Evolutionary conservation across 139 green algal genomes (phyloP).

Genomic region (Nannochloris sp.): DNA sequence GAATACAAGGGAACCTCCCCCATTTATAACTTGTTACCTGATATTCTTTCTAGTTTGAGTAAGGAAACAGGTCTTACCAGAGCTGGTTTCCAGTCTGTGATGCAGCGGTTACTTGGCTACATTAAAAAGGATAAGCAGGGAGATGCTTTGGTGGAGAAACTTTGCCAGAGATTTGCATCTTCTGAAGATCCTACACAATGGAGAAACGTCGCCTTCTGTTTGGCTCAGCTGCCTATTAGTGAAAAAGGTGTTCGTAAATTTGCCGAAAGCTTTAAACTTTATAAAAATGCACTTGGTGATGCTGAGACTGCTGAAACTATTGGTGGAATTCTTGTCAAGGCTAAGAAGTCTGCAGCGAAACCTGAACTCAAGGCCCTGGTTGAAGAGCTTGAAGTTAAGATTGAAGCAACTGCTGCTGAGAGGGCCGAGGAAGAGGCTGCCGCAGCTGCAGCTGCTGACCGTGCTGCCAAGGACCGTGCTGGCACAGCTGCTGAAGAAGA

Average conservation of each 20-base stretch:
- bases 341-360: conserved; percentile 35
- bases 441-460: neutral
- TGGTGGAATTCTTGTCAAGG: conserved; percentile 36
- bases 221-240: conserved; percentile 63
- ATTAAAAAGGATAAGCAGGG: conserved; percentile 80
- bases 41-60: conserved; percentile 75
- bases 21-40: conserved; percentile 91
- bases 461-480: neutral
- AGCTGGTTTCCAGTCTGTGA: conserved; percentile 57
- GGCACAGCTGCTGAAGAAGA: neutral
- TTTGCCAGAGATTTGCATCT: conserved; percentile 56
- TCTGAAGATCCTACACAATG: conserved; percentile 39
- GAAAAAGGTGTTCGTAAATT: conserved; percentile 77
- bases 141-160: conserved; percentile 68
- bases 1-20: conserved; percentile 60
- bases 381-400: conserved; percentile 29
- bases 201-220: conserved; percentile 80
- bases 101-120: conserved; percentile 46
- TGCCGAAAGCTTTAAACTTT: conserved; percentile 62
- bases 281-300: conserved; percentile 68
- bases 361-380: conserved; percentile 31
- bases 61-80: conserved; percentile 33
- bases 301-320: conserved; percentile 44
- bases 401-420: conserved; percentile 14
- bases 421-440: conserved; percentile 12